These are phyloP conservation scores for Parsonsia alboflavescens DNA, from an alignment of 257 asterid genomes.

Conservation along the genomic window DNA sequence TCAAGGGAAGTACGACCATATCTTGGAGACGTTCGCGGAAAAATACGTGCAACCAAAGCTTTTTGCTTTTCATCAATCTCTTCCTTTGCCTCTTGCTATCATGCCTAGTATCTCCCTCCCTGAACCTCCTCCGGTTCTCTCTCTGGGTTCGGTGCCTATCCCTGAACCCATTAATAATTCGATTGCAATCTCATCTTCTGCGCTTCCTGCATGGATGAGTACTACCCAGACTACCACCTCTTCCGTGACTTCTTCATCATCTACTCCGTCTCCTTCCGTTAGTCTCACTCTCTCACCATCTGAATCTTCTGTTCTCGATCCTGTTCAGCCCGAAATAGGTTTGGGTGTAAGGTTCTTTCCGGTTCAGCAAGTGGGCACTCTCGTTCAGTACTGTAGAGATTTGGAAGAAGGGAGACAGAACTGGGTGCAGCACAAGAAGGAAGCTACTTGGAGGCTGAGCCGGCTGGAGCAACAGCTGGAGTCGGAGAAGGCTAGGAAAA, in stretches of 20 bases:
- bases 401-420: constrained; percentile 64
- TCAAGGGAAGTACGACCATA: constrained; percentile 72
- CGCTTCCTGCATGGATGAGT: constrained; percentile 51
- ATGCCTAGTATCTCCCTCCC: constrained; percentile 26
- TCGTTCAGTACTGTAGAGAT: constrained; percentile 51
- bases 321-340: constrained; percentile 25
- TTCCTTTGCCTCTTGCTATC: constrained; percentile 24
- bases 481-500: constrained; percentile 60
- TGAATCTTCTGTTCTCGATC: constrained; percentile 43
- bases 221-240: constrained; percentile 37
- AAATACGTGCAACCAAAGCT: constrained; percentile 68
- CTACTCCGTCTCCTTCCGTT: constrained; percentile 59
- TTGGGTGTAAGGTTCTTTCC: constrained; percentile 23
- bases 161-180: constrained; percentile 23
- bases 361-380: constrained; percentile 40
- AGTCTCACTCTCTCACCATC: constrained; percentile 65
- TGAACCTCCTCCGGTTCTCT: constrained; percentile 46
- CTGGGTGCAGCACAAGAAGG: constrained; percentile 66
- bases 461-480: constrained; percentile 74
- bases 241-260: constrained; percentile 37
- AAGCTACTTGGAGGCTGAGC: constrained; percentile 73
- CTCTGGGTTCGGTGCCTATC: constrained; percentile 28
- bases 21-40: constrained; percentile 71
- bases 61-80: constrained; percentile 29
- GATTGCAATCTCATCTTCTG: constrained; percentile 19